Conservation (phyloP, 257 asterid genomes). For the Gynochthodes officinalis region DNA sequence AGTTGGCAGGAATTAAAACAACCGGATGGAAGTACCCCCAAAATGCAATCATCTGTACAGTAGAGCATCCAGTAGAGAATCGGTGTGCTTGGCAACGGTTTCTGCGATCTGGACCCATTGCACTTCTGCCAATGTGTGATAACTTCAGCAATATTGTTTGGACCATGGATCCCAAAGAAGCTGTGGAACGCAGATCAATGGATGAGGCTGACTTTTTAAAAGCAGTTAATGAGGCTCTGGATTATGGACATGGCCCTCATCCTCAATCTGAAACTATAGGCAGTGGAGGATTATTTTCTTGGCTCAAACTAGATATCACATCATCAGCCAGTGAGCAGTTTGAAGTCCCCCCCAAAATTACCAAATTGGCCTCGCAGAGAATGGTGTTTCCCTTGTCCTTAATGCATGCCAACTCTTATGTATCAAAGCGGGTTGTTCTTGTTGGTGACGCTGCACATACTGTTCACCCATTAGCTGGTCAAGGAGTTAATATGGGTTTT, state of each 20-base stretch:
- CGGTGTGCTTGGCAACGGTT: slow-evolving; percentile 92
- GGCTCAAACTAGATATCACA: slow-evolving; percentile 45
- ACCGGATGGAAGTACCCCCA: slow-evolving; percentile 95
- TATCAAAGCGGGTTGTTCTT: slow-evolving; percentile 55
- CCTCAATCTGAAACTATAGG: slow-evolving; percentile 51
- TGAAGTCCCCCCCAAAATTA: slow-evolving; percentile 73
- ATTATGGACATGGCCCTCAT: slow-evolving; percentile 74
- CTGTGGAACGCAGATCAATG: slow-evolving; percentile 57
- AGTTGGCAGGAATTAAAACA: slow-evolving; percentile 77
- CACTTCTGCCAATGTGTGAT: slow-evolving; percentile 83
- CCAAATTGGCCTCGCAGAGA: slow-evolving; percentile 63
- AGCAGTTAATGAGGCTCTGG: slow-evolving; percentile 67
- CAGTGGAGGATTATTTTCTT: slow-evolving; percentile 42
- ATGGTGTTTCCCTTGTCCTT: slow-evolving; percentile 90
- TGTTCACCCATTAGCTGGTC: slow-evolving; percentile 99
- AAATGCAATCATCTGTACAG: slow-evolving; percentile 85
- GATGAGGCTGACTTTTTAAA: slow-evolving; percentile 57
- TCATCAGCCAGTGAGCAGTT: slow-evolving; percentile 53
- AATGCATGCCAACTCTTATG: slow-evolving; percentile 73
- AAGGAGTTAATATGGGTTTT: slow-evolving; percentile 98
- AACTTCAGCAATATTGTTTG: slow-evolving; percentile 92
- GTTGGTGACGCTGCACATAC: slow-evolving; percentile 98
- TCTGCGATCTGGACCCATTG: slow-evolving; percentile 85
- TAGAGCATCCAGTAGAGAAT: slow-evolving; percentile 60
- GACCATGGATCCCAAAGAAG: slow-evolving; percentile 88